A percentile compares a stretch with the other conserved stretches of the same genome.
Conservation (phyloP, 306 rosid species). For the Fagus sylvatica region DNA sequence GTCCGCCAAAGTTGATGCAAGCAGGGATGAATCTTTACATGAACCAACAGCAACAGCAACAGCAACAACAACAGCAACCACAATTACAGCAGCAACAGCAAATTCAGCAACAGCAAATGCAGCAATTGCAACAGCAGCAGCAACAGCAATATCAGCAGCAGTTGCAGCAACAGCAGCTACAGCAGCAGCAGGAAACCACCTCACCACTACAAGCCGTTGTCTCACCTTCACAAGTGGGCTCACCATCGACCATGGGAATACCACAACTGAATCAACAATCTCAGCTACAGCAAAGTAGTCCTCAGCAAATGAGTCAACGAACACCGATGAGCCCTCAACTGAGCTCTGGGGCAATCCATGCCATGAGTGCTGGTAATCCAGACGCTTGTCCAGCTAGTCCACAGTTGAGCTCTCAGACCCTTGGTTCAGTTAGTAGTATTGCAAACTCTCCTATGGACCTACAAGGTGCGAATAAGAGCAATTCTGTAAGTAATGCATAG, state of each 20-base stretch:
- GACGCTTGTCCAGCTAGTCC: constrained; percentile 97
- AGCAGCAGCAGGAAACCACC: constrained; percentile 74
- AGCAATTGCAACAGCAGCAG: constrained; percentile 38
- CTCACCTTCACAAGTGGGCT: constrained; percentile 85
- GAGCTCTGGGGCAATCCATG: constrained; percentile 89
- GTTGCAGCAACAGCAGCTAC: constrained; percentile 31
- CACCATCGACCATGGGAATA: constrained; percentile 86
- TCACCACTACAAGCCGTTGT: constrained; percentile 78
- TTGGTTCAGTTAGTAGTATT: constrained; percentile 70
- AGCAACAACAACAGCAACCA: constrained; percentile 20
- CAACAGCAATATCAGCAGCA: constrained; percentile 24
- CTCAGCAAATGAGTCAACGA: constrained; percentile 90
- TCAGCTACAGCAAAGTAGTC: constrained; percentile 75
- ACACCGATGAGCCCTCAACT: constrained; percentile 97
- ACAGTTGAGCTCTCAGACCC: constrained; percentile 93
- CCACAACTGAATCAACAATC: constrained; percentile 69
- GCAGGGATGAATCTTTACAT: constrained; percentile 59
- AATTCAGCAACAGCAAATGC: constrained; percentile 41
- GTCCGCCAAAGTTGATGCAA: constrained; percentile 70
- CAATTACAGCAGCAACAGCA: constrained; percentile 30
- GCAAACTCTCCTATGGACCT: constrained; percentile 90
- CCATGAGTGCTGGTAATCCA: constrained; percentile 79
- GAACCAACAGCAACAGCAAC: constrained; percentile 66
- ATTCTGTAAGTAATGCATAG: constrained; percentile 65
- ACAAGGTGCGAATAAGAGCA: constrained; percentile 90